phyloP scores from a whole-genome alignment of 345 rosid species.

The Psidium guajava region DNA sequence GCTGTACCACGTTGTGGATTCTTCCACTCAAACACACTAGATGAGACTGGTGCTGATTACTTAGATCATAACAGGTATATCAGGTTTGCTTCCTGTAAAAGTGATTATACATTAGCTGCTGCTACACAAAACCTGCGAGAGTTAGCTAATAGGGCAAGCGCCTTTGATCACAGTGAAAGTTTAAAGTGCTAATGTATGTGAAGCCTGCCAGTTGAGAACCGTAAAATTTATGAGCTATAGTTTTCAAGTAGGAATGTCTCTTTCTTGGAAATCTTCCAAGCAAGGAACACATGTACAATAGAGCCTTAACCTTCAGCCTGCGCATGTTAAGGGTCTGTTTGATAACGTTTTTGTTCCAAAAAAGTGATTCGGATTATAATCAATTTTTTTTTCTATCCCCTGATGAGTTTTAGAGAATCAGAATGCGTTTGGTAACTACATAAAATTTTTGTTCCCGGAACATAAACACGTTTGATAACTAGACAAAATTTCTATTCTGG shows the following conservation, averaged over 20 bases:
- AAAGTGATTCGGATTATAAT: too few relatives aligned
- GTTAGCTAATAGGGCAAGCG: slow-evolving; percentile 1
- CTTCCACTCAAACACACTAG: slow-evolving; percentile 16
- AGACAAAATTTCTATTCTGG: too few relatives aligned
- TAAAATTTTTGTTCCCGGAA: too few relatives aligned
- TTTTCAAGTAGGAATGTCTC: neutral
- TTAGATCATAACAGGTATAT: slow-evolving; percentile 21
- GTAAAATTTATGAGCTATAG: neutral
- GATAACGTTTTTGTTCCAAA: too few relatives aligned
- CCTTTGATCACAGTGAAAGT: neutral
- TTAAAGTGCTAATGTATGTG: neutral
- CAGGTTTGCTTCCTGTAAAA: slow-evolving; percentile 56
- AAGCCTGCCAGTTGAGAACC: neutral
- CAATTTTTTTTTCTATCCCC: too few relatives aligned
- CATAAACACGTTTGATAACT: too few relatives aligned
- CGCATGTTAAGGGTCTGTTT: too few relatives aligned
- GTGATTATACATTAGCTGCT: slow-evolving; percentile 28
- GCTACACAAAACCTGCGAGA: slow-evolving; percentile 29
- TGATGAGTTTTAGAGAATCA: too few relatives aligned
- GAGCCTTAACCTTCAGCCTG: neutral
- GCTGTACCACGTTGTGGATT: slow-evolving; percentile 48
- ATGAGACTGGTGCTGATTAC: neutral
- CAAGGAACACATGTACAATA: neutral
- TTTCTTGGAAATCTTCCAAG: neutral
- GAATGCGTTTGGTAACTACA: too few relatives aligned